Percentiles rank a stretch among this genome's conserved stretches.
Evolutionary conservation across 2,329 filamentous ascomycete species (phyloP).

Genomic region (Microthyrium microscopicum): DNA sequence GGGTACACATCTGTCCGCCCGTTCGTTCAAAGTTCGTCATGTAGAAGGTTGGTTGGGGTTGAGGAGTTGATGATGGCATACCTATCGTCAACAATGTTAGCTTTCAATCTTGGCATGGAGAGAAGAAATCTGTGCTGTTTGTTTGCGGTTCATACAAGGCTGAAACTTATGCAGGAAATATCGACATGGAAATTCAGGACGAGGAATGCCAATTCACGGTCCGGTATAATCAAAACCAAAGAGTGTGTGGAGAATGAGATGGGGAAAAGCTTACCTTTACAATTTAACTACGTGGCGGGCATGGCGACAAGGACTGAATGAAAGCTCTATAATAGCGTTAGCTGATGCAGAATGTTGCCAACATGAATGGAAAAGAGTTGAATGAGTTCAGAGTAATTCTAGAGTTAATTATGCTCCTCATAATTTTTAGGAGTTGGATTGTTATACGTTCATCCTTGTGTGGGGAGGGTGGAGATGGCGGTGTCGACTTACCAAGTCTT

Average conservation of each 20-base stretch:
- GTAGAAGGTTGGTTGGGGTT: conserved; percentile 12
- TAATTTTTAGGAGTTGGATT: conserved; percentile 42
- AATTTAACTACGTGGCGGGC: background rate
- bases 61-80: conserved; percentile 11
- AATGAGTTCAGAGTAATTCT: conserved; percentile 38
- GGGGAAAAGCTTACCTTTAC: conserved; percentile 26
- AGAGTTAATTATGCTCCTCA: conserved; percentile 36
- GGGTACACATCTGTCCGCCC: conserved; percentile 48
- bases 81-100: conserved; percentile 18
- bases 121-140: conserved; percentile 7
- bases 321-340: conserved; percentile 2
- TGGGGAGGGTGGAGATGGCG: too few relatives aligned
- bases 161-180: conserved; percentile 49
- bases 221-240: conserved; percentile 44
- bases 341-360: conserved; percentile 1
- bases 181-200: conserved; percentile 48
- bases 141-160: conserved; percentile 44
- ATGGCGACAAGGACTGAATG: background rate
- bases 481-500: too few relatives aligned
- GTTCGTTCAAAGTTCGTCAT: conserved; percentile 54
- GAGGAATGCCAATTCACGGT: conserved; percentile 54
- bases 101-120: conserved; percentile 9
- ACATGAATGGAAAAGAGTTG: conserved; percentile 5
- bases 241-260: conserved; percentile 11
- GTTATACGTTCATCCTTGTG: too few relatives aligned